A percentile compares a stretch with the other conserved stretches of the same genome.
Conservation (phyloP, 108 stramenopile species). For the Nannochloropsis granulata region DNA sequence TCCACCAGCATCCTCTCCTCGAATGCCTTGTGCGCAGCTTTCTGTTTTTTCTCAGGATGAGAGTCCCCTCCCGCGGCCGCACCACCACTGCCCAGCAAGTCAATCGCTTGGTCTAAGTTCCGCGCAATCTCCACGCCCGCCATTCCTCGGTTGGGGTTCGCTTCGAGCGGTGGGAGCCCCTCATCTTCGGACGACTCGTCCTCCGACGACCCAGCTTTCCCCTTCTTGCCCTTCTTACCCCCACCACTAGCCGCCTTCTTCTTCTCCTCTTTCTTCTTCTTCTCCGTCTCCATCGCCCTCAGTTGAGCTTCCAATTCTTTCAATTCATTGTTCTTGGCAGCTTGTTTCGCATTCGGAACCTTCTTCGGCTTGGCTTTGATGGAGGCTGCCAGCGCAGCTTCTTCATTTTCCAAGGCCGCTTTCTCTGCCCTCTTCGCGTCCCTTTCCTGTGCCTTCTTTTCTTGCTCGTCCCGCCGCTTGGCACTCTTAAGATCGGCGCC, state of each 20-base stretch:
- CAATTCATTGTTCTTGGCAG: background rate
- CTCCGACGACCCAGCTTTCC: background rate
- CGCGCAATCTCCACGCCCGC: background rate
- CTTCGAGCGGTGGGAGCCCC: background rate
- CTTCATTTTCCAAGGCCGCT: background rate
- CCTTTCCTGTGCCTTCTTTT: slow-evolving; percentile 1
- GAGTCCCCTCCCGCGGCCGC: slow-evolving; percentile 17
- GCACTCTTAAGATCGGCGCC: background rate
- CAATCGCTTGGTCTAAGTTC: slow-evolving; percentile 3
- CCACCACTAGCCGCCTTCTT: background rate
- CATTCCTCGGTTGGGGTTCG: background rate
- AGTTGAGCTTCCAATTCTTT: background rate
- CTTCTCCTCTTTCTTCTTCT: background rate
- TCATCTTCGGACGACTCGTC: slow-evolving; percentile 6
- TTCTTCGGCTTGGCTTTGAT: background rate
- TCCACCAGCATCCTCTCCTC: slow-evolving; percentile 63
- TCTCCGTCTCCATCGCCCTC: background rate
- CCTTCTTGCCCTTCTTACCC: slow-evolving; percentile 2
- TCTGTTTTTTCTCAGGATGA: slow-evolving; percentile 49
- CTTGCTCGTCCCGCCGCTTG: background rate
- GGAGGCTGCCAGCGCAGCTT: background rate
- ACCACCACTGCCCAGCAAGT: background rate
- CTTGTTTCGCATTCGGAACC: background rate
- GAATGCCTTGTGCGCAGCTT: slow-evolving; percentile 68
- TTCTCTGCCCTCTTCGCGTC: slow-evolving; percentile 2